Evolutionary conservation across 305 asterid species (phyloP), one percentile per base, ranked within the genome.

Genomic region (Salvia sclarea): DNA sequence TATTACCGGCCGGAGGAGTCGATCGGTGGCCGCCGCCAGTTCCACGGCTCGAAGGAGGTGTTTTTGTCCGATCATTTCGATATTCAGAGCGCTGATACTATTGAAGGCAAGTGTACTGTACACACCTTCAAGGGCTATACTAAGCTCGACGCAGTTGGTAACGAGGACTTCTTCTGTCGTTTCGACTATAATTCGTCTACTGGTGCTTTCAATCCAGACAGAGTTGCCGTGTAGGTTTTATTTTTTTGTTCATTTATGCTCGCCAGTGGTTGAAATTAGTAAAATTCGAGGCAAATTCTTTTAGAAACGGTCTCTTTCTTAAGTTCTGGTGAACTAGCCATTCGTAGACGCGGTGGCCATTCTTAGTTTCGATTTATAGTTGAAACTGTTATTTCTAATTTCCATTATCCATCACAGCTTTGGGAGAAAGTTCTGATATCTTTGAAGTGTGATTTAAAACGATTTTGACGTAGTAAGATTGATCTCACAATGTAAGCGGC

Each of bases 1-100:
- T 91, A 91, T 60, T 91, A 91, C 82, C 91, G 97, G 47, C 96
- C 97, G 75, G 97, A 91, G 64, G 96, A 91, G 70, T 89, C 96
- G 73, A 77, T 89, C 79, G 96, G 93, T 1, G 97, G 96, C 4
- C 84, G 95, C 24, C 79, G 95, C 5, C 95, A 81, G 48, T 91
- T 89, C 66, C 96, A 91, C 74, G 95, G 98, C 69, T 81, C 87
- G 21, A 91, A 89, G 78, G 95, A 91, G 84, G 61, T 87, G 57
- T 91, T 91, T 72, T 76, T 91, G 75, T 91, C 95, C 13, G 96
- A 91, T 81, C 98, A 91, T 33, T 84, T 72, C 13, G 98, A 91
- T 79, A 68, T 76, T 48, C 96, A 91, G 84, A 89, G 98, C 35
- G 94, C 84, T 11, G 92, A 87, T 64, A 84, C 96, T 1, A 79